Evolutionary conservation across 805 yeast genomes (phyloP), one percentile per base, ranked within the genome.

Genomic region (Yamadazyma ubonensis): DNA sequence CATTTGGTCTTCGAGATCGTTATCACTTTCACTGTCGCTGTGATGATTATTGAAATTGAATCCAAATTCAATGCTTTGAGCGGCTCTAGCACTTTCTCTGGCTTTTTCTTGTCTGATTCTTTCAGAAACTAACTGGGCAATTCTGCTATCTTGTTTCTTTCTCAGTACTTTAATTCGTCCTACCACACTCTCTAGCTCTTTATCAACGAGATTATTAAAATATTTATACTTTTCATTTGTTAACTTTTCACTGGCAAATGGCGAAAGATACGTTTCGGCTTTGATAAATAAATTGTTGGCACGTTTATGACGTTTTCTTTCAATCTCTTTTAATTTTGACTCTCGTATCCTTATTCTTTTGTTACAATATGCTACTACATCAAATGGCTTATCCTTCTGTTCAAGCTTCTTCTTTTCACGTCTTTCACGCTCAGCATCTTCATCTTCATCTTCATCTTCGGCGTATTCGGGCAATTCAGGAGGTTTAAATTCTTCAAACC

Each of bases 311-410:
- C 53, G 42, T 32, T 51, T 54, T 3, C 43, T 37, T 16, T 48
- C 51, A 11, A 55, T 33, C 9, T 47, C 49, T 12, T 51, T 41
- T 41, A 53, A 69, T 15, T 50, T 43, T 46, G 54, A 58, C 37
- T 54, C 65, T 45, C 58, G 50, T 3, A 76, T 57, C 6, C 52
- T 56, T 12, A 69, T 46, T 38, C 87, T 63, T 27, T 69, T 70
- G 16, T 65, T 58, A 0, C 87, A 81, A 54, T 79, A 81, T 29
- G 64, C 77, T 10, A 70, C 76, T 28, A 85, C 68, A 58, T 83
- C 82, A 45, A 82, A 76, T 10, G 41, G 38, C 21, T 34, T 42
- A 6, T 20, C 33, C 9, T 20, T 15, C 11, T 19, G 30, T 6
- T 43, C 47, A 8, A 16, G 17, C 17, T 26, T 17, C 22, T 51